phyloP scores from a whole-genome alignment of 1,139 yeast species.

The Kurtzmaniella quercitrusa region DNA sequence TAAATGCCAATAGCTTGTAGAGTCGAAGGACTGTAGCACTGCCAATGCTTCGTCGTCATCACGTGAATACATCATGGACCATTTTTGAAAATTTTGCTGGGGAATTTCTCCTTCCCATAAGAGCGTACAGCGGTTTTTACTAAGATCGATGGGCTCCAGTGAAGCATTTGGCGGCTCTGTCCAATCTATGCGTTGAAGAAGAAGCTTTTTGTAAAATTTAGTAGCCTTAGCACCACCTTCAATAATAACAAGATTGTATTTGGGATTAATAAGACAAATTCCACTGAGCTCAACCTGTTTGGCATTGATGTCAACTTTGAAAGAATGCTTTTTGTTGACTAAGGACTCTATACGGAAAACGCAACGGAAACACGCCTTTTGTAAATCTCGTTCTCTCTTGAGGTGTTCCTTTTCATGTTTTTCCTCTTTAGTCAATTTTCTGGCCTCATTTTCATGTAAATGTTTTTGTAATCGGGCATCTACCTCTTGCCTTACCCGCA shows the following conservation, averaged over 20 bases:
- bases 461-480: slow-evolving; percentile 62
- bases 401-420: slow-evolving; percentile 44
- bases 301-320: slow-evolving; percentile 76
- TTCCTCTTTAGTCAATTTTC: slow-evolving; percentile 62
- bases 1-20: slow-evolving; percentile 62
- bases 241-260: slow-evolving; percentile 58
- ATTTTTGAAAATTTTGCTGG: slow-evolving; percentile 51
- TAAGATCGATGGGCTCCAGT: slow-evolving; percentile 18
- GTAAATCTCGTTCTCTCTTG: slow-evolving; percentile 42
- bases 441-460: slow-evolving; percentile 52
- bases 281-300: slow-evolving; percentile 68
- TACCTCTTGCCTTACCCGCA: slow-evolving; percentile 65
- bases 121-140: slow-evolving; percentile 49
- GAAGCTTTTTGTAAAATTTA: slow-evolving; percentile 57
- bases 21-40: slow-evolving; percentile 45
- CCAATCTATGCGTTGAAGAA: slow-evolving; percentile 71
- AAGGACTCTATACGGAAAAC: slow-evolving; percentile 58
- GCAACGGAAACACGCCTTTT: slow-evolving; percentile 49
- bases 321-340: slow-evolving; percentile 62
- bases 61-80: slow-evolving; percentile 53
- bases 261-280: slow-evolving; percentile 37
- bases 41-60: slow-evolving; percentile 54
- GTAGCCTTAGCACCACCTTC: slow-evolving; percentile 69
- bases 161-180: slow-evolving; percentile 32
- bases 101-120: slow-evolving; percentile 77